Percentiles rank a stretch among this genome's conserved stretches.
Evolutionary conservation across 768 basidiomycete genomes (phyloP).

Genomic region (Amanita brunnescens): DNA sequence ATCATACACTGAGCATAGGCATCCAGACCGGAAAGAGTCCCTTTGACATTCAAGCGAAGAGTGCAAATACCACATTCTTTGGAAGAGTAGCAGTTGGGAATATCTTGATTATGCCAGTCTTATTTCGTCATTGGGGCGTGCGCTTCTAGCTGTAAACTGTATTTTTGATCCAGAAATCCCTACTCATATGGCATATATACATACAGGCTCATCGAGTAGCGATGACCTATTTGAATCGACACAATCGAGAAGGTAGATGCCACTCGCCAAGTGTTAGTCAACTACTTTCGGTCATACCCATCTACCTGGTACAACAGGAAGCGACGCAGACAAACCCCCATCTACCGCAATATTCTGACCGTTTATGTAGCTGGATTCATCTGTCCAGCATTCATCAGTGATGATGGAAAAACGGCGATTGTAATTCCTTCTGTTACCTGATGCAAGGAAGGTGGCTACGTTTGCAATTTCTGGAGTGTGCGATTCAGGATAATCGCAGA

Average conservation of each 20-base stretch:
- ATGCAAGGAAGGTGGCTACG: constrained; percentile 78
- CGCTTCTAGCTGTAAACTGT: too few species aligned
- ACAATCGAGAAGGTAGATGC: too few species aligned
- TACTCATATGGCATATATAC: too few species aligned
- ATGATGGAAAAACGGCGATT: background rate
- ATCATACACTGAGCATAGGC: background rate
- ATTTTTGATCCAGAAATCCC: too few species aligned
- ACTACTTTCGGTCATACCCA: constrained; percentile 32
- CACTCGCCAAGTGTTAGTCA: background rate
- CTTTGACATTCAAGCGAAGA: constrained; percentile 26
- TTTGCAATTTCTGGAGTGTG: constrained; percentile 69
- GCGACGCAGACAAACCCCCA: constrained; percentile 74
- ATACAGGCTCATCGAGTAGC: background rate
- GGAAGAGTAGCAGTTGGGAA: too few species aligned
- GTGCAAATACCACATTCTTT: background rate
- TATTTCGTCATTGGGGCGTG: too few species aligned
- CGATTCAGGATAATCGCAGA: background rate
- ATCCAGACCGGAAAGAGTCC: constrained; percentile 22
- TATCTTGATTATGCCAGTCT: too few species aligned
- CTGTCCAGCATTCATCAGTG: constrained; percentile 27
- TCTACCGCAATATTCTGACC: constrained; percentile 84
- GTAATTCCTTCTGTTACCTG: constrained; percentile 43
- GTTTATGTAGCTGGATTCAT: constrained; percentile 88
- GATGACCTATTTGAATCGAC: too few species aligned
- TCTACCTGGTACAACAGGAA: constrained; percentile 72